phyloP scores from a whole-genome alignment of 2,329 filamentous ascomycete species.

The Aureobasidium melanogenum region DNA sequence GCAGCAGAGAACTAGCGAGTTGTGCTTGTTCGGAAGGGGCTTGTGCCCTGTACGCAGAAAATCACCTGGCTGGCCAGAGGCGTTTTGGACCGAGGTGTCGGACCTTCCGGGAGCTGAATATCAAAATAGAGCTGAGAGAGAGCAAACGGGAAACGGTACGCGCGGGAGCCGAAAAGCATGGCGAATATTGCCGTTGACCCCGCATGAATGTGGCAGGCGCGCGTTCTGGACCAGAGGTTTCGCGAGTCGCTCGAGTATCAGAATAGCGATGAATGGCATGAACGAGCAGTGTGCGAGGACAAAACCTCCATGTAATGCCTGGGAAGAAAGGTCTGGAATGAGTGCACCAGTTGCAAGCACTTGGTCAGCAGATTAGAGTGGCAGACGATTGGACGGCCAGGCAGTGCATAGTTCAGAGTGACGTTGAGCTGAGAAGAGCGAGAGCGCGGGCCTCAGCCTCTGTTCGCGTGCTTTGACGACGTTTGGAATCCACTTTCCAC shows the following conservation, averaged over 20 bases:
- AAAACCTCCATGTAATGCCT: not conserved
- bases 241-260: not conserved
- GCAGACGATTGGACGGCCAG: not conserved
- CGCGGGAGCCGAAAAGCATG: not conserved
- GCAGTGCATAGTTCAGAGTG: not conserved
- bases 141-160: not conserved
- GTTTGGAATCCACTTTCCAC: not conserved
- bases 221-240: not conserved
- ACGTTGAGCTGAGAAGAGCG: not conserved
- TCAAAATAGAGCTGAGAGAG: no score
- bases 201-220: not conserved
- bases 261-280: not conserved
- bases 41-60: no score
- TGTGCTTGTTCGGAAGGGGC: no score
- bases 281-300: not conserved
- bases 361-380: not conserved
- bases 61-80: no score
- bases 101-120: no score
- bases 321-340: not conserved
- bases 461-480: slow-evolving; percentile 4
- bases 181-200: not conserved
- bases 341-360: not conserved
- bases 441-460: not conserved
- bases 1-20: not conserved
- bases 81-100: no score